Percentiles rank a stretch among this genome's conserved stretches.
Conservation (phyloP, 805 yeast species). For the Metschnikowia aberdeeniae region DNA sequence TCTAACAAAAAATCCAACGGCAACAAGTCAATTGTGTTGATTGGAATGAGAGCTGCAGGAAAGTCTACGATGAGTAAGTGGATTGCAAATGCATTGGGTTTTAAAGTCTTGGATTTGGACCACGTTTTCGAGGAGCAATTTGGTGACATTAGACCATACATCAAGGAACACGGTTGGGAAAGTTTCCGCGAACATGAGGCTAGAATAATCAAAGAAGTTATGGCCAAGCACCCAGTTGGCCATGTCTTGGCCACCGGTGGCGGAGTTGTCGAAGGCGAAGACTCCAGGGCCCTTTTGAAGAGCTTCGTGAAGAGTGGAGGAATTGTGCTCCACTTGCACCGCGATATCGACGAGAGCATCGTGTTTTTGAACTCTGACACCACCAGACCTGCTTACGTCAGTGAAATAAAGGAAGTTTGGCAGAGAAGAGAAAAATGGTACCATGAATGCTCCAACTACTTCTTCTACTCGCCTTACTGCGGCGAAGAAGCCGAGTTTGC, state of each 20-base stretch:
- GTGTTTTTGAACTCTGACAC: slow-evolving; percentile 71
- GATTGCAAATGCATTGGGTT: slow-evolving; percentile 67
- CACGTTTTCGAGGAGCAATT: slow-evolving; percentile 55
- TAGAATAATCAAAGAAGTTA: slow-evolving; percentile 47
- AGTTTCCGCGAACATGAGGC: slow-evolving; percentile 70
- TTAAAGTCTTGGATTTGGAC: slow-evolving; percentile 74
- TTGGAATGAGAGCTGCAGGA: slow-evolving; percentile 99
- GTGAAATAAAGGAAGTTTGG: slow-evolving; percentile 84
- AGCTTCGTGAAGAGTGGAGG: slow-evolving; percentile 57
- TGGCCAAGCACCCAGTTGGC: slow-evolving; percentile 41
- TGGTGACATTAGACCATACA: slow-evolving; percentile 55
- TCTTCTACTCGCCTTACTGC: slow-evolving; percentile 76
- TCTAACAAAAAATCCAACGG: slow-evolving; percentile 31
- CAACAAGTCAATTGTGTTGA: slow-evolving; percentile 62
- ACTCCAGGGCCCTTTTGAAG: slow-evolving; percentile 62
- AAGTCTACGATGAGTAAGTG: slow-evolving; percentile 82
- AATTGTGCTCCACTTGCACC: slow-evolving; percentile 83
- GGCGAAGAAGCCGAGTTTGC: slow-evolving; percentile 48
- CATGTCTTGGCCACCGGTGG: slow-evolving; percentile 92
- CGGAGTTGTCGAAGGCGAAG: slow-evolving; percentile 79
- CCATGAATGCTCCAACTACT: slow-evolving; percentile 70
- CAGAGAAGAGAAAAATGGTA: slow-evolving; percentile 74
- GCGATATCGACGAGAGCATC: slow-evolving; percentile 78
- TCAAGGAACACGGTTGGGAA: slow-evolving; percentile 79
- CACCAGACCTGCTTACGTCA: slow-evolving; percentile 81